Evolutionary conservation across 202 grass and related monocot genomes (phyloP).

Genomic region (Miscanthus sacchariflorus): DNA sequence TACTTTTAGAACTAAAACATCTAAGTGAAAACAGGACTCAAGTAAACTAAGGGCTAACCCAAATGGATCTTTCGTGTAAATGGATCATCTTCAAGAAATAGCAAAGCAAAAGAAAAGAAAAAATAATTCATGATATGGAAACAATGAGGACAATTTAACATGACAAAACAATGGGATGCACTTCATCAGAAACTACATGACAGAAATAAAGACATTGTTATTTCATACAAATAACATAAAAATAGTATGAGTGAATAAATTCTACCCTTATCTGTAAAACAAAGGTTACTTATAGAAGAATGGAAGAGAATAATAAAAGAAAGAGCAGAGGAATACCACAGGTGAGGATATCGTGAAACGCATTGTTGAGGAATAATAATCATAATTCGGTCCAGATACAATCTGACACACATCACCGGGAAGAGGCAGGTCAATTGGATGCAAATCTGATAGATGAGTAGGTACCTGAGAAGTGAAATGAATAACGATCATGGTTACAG

Average conservation of each 20-base stretch:
- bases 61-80: neutral
- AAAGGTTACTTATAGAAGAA: conserved; percentile 22
- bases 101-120: neutral
- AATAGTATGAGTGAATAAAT: conserved; percentile 16
- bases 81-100: conserved; percentile 10
- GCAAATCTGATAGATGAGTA: conserved; percentile 68
- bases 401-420: conserved; percentile 93
- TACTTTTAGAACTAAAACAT: conserved; percentile 4
- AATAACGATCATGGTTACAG: conserved; percentile 27
- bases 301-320: conserved; percentile 31
- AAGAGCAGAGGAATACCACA: conserved; percentile 57
- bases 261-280: neutral
- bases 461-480: conserved; percentile 64
- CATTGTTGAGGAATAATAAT: conserved; percentile 89
- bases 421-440: conserved; percentile 76
- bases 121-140: neutral
- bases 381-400: conserved; percentile 86
- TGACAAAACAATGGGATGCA: conserved; percentile 24
- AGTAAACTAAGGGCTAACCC: neutral
- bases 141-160: conserved; percentile 1
- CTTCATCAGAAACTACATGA: conserved; percentile 11
- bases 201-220: neutral
- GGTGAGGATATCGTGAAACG: conserved; percentile 95
- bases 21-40: neutral
- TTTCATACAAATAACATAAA: neutral